Percentiles rank a stretch among this genome's conserved stretches.
phyloP scores from a whole-genome alignment of 2,329 filamentous ascomycete species.

The Dothistroma septosporum region DNA sequence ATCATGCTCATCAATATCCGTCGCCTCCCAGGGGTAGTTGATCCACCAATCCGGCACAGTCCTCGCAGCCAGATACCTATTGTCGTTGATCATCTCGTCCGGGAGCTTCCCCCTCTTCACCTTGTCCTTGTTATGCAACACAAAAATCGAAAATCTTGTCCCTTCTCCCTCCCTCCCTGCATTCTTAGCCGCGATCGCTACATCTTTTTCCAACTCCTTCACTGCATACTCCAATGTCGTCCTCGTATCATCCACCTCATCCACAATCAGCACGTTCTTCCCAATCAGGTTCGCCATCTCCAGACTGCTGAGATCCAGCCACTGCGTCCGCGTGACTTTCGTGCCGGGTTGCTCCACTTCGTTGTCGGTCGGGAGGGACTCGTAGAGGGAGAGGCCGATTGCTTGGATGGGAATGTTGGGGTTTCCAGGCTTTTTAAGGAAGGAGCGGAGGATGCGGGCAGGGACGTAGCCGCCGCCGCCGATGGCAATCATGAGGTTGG shows the following conservation, averaged over 20 bases:
- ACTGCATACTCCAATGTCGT: slow-evolving; percentile 94
- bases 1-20: slow-evolving; percentile 92
- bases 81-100: slow-evolving; percentile 65
- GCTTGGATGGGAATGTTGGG: slow-evolving; percentile 99
- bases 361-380: slow-evolving; percentile 60
- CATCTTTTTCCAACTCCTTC: slow-evolving; percentile 89
- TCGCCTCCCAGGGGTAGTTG: slow-evolving; percentile 97
- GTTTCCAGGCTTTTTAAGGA: slow-evolving; percentile 80
- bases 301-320: slow-evolving; percentile 84
- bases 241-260: slow-evolving; percentile 92
- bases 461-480: slow-evolving; percentile 96
- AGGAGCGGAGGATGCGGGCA: slow-evolving; percentile 93
- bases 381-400: slow-evolving; percentile 95
- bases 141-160: slow-evolving; percentile 91
- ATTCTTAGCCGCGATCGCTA: slow-evolving; percentile 71
- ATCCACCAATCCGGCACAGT: slow-evolving; percentile 97
- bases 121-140: slow-evolving; percentile 99
- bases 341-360: slow-evolving; percentile 75
- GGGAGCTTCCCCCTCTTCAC: slow-evolving; percentile 85
- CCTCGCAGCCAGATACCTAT: slow-evolving; percentile 76
- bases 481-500: slow-evolving; percentile 97
- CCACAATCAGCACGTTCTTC: slow-evolving; percentile 87
- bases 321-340: slow-evolving; percentile 96
- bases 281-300: slow-evolving; percentile 86
- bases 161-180: slow-evolving; percentile 62